These are phyloP conservation scores for Euptelea pleiosperma DNA, from an alignment of 164 flowering plant species.

Conservation along the genomic window DNA sequence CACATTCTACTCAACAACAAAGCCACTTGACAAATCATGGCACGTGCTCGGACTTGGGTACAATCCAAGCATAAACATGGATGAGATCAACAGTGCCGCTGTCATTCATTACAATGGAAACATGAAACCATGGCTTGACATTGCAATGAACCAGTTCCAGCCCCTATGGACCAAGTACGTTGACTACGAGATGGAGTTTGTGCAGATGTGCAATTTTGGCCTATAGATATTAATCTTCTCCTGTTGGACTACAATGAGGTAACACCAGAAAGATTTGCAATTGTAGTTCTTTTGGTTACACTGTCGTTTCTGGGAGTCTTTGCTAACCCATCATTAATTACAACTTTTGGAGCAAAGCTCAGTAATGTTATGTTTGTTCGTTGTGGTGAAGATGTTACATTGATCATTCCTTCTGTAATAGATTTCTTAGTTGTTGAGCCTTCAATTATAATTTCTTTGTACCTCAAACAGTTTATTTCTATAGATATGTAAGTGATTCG, in stretches of 20 bases:
- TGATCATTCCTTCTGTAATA: not conserved
- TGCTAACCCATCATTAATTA: not conserved
- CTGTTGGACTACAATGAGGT: conserved; percentile 4
- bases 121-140: too few relatives aligned
- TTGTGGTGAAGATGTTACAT: conserved; percentile 7
- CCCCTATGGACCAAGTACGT: too few relatives aligned
- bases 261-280: conserved; percentile 7
- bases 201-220: conserved; percentile 87
- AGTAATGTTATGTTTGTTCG: conserved; percentile 6
- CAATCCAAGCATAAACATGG: conserved; percentile 83
- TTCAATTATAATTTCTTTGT: not conserved
- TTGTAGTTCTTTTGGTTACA: not conserved
- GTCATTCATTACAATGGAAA: conserved; percentile 78
- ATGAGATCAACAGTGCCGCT: conserved; percentile 73
- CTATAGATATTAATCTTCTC: conserved; percentile 32
- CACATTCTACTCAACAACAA: conserved; percentile 71
- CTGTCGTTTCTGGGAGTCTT: not conserved
- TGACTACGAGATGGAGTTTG: conserved; percentile 76
- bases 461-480: not conserved
- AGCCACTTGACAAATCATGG: conserved; percentile 81
- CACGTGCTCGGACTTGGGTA: conserved; percentile 81
- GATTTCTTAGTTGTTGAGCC: not conserved
- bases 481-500: not conserved
- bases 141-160: too few relatives aligned
- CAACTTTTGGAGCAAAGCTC: conserved; percentile 23